Evolutionary conservation across 306 rosid species (phyloP).

Genomic region (Glycine soja): DNA sequence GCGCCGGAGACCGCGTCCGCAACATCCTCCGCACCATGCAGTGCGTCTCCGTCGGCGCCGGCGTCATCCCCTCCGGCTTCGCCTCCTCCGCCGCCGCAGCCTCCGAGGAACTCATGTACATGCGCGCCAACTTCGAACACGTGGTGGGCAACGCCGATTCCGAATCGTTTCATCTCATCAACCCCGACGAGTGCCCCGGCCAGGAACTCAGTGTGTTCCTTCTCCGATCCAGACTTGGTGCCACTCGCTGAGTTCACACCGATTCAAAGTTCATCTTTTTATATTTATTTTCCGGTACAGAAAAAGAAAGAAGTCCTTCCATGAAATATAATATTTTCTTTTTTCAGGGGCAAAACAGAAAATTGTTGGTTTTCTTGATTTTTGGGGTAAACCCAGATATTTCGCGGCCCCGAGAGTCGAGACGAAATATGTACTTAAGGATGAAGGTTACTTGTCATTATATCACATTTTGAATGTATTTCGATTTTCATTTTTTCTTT

Average conservation of each 20-base stretch:
- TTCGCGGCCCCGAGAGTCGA: too few species aligned
- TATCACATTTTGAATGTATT: constrained; percentile 14
- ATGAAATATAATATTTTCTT: neutral
- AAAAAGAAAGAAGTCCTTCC: neutral
- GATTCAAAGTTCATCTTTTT: neutral
- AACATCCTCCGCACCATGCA: constrained; percentile 75
- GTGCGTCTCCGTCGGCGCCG: constrained; percentile 88
- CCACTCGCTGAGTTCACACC: constrained; percentile 31
- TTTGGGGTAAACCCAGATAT: too few species aligned
- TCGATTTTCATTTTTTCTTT: constrained; percentile 32
- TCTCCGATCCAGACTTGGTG: constrained; percentile 70
- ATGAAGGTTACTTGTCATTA: neutral
- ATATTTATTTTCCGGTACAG: constrained; percentile 31
- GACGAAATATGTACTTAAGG: neutral
- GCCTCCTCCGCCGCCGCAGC: constrained; percentile 43
- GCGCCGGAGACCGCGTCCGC: constrained; percentile 59
- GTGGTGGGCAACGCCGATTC: constrained; percentile 84
- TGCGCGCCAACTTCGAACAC: constrained; percentile 91
- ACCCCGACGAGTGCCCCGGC: constrained; percentile 85
- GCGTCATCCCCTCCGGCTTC: constrained; percentile 69
- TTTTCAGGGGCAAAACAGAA: neutral
- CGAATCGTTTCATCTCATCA: constrained; percentile 90
- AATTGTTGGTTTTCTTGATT: neutral
- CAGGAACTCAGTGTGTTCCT: constrained; percentile 96
- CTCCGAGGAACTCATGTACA: constrained; percentile 78